Percentiles rank a stretch among this genome's conserved stretches.
Conservation (phyloP, 495 filamentous ascomycete genomes). For the Aspergillus sclerotiicarbonarius region DNA sequence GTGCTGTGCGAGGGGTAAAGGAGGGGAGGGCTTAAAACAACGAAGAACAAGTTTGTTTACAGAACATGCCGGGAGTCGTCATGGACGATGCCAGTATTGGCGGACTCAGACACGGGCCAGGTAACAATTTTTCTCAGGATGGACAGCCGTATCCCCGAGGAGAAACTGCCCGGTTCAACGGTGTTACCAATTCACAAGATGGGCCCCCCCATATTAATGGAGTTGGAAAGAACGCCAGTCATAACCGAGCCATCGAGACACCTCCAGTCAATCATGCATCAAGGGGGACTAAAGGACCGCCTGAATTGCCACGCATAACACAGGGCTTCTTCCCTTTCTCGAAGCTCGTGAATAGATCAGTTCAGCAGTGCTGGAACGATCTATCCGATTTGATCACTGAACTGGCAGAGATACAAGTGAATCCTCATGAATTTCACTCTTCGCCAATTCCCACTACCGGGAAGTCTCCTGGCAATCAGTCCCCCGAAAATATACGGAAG, state of each 20-base stretch:
- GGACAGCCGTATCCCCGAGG: constrained; percentile 17
- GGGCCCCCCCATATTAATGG: constrained; percentile 34
- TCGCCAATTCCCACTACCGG: constrained; percentile 40
- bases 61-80: constrained; percentile 49
- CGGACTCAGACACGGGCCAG: constrained; percentile 26
- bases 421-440: constrained; percentile 33
- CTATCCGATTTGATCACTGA: constrained; percentile 67
- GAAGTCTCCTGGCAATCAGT: constrained; percentile 57
- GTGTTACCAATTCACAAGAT: constrained; percentile 23
- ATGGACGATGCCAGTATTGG: constrained; percentile 42
- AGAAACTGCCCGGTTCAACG: constrained; percentile 16
- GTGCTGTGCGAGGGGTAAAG: constrained; percentile 32
- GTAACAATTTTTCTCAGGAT: constrained; percentile 27
- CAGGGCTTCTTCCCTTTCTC: constrained; percentile 69
- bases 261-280: constrained; percentile 4
- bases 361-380: constrained; percentile 77
- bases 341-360: constrained; percentile 68
- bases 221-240: constrained; percentile 13
- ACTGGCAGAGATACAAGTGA: constrained; percentile 62
- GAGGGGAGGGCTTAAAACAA: constrained; percentile 28
- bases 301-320: constrained; percentile 78
- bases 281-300: constrained; percentile 37
- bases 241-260: constrained; percentile 15
- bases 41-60: constrained; percentile 5
- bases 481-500: constrained; percentile 69